Evolutionary conservation across 2,329 filamentous ascomycete species (phyloP).

Genomic region (Grosmannia penicillata): DNA sequence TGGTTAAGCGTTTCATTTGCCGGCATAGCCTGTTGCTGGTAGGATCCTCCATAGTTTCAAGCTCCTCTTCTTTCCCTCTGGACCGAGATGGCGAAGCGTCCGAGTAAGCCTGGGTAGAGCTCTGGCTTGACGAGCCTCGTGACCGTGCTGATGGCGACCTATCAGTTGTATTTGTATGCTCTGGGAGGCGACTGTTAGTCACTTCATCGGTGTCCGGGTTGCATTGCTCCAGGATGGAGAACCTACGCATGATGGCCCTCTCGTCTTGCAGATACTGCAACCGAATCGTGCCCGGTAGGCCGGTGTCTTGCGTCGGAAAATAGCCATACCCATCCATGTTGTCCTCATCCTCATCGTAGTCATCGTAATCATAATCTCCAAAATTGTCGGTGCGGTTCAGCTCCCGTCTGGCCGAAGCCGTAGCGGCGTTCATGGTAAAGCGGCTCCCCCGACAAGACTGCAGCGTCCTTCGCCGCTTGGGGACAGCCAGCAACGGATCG

Average conservation of each 20-base stretch:
- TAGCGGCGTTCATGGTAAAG: conserved; percentile 1
- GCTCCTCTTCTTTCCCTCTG: too few relatives aligned
- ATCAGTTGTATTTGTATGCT: too few relatives aligned
- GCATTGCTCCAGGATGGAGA: too few relatives aligned
- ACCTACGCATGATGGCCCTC: background rate
- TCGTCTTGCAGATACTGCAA: background rate
- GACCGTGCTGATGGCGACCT: too few relatives aligned
- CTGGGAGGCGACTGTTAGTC: too few relatives aligned
- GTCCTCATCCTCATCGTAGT: background rate
- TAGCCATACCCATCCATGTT: background rate
- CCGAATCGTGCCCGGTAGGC: background rate
- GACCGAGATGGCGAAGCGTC: too few relatives aligned
- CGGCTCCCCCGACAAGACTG: conserved; percentile 1
- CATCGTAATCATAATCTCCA: background rate
- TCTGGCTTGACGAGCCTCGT: too few relatives aligned
- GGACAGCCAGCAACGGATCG: conserved; percentile 17
- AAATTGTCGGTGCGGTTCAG: conserved; percentile 7
- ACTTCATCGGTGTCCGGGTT: too few relatives aligned
- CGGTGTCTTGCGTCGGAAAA: background rate
- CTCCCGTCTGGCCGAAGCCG: background rate
- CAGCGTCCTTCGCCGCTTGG: conserved; percentile 17
- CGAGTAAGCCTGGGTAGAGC: too few relatives aligned
- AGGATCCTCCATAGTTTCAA: too few relatives aligned
- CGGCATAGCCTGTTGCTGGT: too few relatives aligned
- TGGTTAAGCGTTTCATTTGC: too few relatives aligned